Evolutionary conservation across 2,329 filamentous ascomycete genomes (phyloP).

Genomic region (Ophiostoma australiae): DNA sequence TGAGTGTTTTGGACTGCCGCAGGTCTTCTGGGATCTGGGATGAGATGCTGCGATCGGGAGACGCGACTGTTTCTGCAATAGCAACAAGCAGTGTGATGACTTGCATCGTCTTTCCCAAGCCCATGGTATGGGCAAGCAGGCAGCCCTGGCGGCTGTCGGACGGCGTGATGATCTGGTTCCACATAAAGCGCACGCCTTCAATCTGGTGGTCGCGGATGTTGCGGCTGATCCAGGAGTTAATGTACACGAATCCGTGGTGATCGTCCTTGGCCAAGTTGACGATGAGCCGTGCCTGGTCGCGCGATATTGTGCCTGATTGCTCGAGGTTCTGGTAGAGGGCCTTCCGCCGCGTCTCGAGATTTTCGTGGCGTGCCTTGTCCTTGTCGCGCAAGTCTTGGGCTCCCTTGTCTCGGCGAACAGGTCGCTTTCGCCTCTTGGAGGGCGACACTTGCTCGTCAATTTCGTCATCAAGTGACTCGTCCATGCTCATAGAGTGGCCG

Average conservation of each 20-base stretch:
- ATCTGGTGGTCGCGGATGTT: conserved; percentile 77
- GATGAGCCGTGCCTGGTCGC: conserved; percentile 49
- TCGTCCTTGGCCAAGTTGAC: conserved; percentile 64
- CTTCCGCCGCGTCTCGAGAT: conserved; percentile 50
- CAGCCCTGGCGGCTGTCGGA: conserved; percentile 62
- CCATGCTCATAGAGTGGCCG: background rate
- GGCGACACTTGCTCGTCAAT: conserved; percentile 26
- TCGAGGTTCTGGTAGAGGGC: conserved; percentile 46
- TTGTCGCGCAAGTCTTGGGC: conserved; percentile 51
- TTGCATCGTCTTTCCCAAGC: conserved; percentile 89
- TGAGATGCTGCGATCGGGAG: conserved; percentile 50
- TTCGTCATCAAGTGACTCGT: conserved; percentile 8
- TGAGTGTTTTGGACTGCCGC: conserved; percentile 57
- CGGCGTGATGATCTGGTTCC: conserved; percentile 71
- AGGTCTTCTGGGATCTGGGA: conserved; percentile 65
- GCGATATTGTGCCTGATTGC: conserved; percentile 40
- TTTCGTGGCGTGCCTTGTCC: conserved; percentile 49
- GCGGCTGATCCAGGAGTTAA: conserved; percentile 58
- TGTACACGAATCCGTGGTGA: conserved; percentile 52
- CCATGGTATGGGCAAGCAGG: conserved; percentile 84
- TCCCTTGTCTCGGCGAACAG: conserved; percentile 45
- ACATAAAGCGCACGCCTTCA: conserved; percentile 78
- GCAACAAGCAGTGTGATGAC: conserved; percentile 77
- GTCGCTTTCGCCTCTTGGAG: conserved; percentile 34
- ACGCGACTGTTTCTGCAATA: conserved; percentile 61